Conservation (phyloP, 2,329 filamentous ascomycete genomes). For the Mycosphaerella sp. region DNA sequence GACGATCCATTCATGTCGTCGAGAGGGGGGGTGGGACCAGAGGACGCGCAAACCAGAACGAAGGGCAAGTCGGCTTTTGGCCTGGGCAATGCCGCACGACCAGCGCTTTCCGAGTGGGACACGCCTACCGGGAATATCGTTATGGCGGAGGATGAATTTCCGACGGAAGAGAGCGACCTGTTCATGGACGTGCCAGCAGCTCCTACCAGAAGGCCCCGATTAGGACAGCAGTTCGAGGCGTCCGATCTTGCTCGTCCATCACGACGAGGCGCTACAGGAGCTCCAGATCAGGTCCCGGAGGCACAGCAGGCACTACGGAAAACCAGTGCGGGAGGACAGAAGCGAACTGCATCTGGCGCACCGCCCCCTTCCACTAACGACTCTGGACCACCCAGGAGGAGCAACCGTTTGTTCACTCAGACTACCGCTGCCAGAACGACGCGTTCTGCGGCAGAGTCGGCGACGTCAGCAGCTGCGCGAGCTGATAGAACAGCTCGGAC, state of each 20-base stretch:
- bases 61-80: conserved; percentile 38
- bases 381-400: conserved; percentile 42
- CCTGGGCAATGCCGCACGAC: conserved; percentile 12
- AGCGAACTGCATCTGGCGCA: conserved; percentile 79
- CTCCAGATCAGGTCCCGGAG: conserved; percentile 35
- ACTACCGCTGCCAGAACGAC: conserved; percentile 61
- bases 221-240: conserved; percentile 24
- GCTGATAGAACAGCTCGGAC: conserved; percentile 40
- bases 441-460: conserved; percentile 50
- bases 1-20: conserved; percentile 42
- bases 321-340: conserved; percentile 51
- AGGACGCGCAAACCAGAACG: conserved; percentile 36
- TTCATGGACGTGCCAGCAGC: conserved; percentile 44
- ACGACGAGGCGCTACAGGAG: conserved; percentile 36
- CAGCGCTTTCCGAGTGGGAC: conserved; percentile 34
- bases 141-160: conserved; percentile 39
- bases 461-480: conserved; percentile 51
- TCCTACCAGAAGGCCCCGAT: conserved; percentile 38
- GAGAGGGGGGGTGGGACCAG: conserved; percentile 11
- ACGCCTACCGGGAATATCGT: conserved; percentile 43
- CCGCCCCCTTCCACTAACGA: conserved; percentile 29
- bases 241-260: conserved; percentile 31
- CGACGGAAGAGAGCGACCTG: conserved; percentile 25
- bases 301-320: conserved; percentile 27
- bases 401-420: conserved; percentile 51